Base-by-base conservation (phyloP, 352 stramenopile species). In the Phytopythium cucurbitacearum region DNA sequence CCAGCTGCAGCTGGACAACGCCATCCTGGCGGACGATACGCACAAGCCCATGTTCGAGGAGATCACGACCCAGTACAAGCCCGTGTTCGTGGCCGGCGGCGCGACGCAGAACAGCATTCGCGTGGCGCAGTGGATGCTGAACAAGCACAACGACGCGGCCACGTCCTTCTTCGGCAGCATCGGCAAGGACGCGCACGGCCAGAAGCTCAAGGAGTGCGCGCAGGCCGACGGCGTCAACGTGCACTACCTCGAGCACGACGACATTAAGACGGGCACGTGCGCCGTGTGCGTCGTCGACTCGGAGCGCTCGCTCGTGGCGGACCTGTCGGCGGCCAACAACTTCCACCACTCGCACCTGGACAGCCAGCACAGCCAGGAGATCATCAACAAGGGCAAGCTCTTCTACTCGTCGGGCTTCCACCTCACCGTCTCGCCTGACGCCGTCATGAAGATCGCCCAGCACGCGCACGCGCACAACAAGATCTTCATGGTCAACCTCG, bases 41-140 rank as follows among this genome's bases (percentile, higher is more conserved):
- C 97, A 99, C 80, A 59, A 97, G 58, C 89, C 96, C 52, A 85
- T 99, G 51, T 99, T 98, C 78, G 82, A 98, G 46, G 94, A 98
- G 71, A 73, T 98, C 40, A 80, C 89, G 39, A 87, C 71, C 35
- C 67, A 89, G 60, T 97, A 90, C 69, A 84, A 90, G 54, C 93
- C 97, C 3, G 76, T 97, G 58, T 99, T 97, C 79, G 97, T 99
- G 65, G 97, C 97, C 7, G 97, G 94, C 35, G 97, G 97, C 51
- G 97, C 97, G 43, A 99, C 97, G 13, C 97, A 99, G 77, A 99
- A 99, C 85, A 95, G 84, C 56, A 99, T 99, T 71, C 95, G 97
- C 51, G 95, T 99, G n/a, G 96, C 97, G 4, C 96, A 99, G 77
- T 99, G 97, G 97, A 99, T 99, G 96, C 76, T 98, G 53, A 91